phyloP scores from a whole-genome alignment of 371 early-diverging fungal species.

The Mucor circinelloides region DNA sequence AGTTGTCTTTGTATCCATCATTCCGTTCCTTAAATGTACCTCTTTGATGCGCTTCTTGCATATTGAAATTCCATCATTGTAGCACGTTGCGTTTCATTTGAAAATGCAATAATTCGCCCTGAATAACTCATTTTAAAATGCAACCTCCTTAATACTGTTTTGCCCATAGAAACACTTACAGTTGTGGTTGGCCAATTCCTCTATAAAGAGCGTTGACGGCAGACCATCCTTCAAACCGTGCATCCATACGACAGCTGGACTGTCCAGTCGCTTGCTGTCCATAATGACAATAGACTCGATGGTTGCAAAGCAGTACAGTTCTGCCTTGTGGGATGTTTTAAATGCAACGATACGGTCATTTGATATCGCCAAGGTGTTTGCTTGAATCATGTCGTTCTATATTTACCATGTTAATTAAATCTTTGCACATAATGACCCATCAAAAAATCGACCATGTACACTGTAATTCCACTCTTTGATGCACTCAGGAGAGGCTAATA shows the following conservation, averaged over 20 bases:
- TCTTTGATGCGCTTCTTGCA: background rate
- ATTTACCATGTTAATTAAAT: background rate
- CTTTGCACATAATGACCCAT: background rate
- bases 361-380: background rate
- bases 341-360: slow-evolving; percentile 22
- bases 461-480: slow-evolving; percentile 11
- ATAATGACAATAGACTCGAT: slow-evolving; percentile 5
- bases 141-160: background rate
- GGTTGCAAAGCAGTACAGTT: slow-evolving; percentile 16
- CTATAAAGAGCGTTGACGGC: background rate
- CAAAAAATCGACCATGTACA: background rate
- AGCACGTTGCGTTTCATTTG: background rate
- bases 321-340: background rate
- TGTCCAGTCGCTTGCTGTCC: background rate
- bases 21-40: background rate
- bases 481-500: slow-evolving; percentile 15
- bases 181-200: background rate
- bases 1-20: background rate
- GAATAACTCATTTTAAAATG: background rate
- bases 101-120: slow-evolving; percentile 14
- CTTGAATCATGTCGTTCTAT: background rate
- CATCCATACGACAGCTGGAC: slow-evolving; percentile 9
- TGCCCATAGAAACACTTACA: background rate
- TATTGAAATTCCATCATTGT: slow-evolving; percentile 4
- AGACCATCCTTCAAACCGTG: slow-evolving; percentile 16